Evolutionary conservation across 2,329 filamentous ascomycete species (phyloP).

Genomic region (Sordariomycetes sp.): DNA sequence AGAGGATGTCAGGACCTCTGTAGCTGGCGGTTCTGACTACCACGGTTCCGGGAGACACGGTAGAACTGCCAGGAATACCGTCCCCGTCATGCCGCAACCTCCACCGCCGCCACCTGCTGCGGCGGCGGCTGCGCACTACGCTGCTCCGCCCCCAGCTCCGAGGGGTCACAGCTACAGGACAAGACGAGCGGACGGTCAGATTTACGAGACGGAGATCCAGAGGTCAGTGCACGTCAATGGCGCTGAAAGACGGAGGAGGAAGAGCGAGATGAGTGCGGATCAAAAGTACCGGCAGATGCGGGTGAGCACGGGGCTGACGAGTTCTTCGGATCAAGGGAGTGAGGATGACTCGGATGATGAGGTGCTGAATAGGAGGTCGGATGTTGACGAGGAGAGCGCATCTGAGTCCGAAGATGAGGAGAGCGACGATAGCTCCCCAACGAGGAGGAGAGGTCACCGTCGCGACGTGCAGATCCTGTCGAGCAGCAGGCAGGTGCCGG

Average conservation of each 20-base stretch:
- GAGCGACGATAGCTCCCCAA: neutral
- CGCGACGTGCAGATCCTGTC: neutral
- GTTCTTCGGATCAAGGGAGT: neutral
- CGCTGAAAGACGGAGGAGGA: too few species aligned
- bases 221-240: too few species aligned
- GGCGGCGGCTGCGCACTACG: neutral
- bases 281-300: neutral
- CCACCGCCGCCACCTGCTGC: neutral
- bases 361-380: neutral
- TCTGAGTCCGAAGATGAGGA: neutral
- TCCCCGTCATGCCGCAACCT: neutral
- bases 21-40: neutral
- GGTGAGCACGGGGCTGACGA: neutral
- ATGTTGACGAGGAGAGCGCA: neutral
- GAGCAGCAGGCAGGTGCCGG: too few species aligned
- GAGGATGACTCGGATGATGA: slow-evolving; percentile 1
- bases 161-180: neutral
- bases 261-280: neutral
- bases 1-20: neutral
- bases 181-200: too few species aligned
- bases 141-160: neutral
- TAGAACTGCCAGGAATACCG: neutral
- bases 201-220: too few species aligned
- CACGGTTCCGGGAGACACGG: neutral
- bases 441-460: neutral